Evolutionary conservation across 2,329 filamentous ascomycete species (phyloP), one percentile per base, ranked within the genome.

Genomic region (Knoxdaviesia proteae): DNA sequence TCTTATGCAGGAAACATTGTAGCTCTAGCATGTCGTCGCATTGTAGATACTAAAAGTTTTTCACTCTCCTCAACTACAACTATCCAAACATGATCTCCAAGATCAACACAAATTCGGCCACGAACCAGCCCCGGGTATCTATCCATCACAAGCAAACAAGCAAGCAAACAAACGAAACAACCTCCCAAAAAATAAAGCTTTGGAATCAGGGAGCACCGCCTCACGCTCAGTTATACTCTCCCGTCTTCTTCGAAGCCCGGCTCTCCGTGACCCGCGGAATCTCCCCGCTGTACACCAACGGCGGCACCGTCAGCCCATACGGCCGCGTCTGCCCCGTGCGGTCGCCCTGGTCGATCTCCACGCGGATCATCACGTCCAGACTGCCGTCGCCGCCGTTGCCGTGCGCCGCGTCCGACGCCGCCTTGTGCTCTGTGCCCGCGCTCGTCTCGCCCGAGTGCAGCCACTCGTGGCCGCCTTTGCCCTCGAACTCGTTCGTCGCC

Each of bases 221-320:
- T 20, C 20, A 20, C 3, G 20, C 20, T 20, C 20, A 20, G 20
- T 20, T 20, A 20, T 20, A 20, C 20, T 20, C 20, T 3, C 20
- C 20, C 20, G 20, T 20, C 20, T 20, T 36, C 34, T 36, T 36
- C 34, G 34, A 11, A 3, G 34, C 8, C 11, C 9, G 36, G 10
- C 32, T 9, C 20, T 44, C 31, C 20, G 31, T 6, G 20, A 33
- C 43, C 39, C 50, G 52, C n/a, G 51, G 50, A 5, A 53, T 49
- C 41, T 50, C 46, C 29, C 39, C 37, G 31, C 47, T 50, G 49
- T 59, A 62, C 55, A 63, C 47, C 37, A 94, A 65, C 31, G 71
- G 63, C 8, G 90, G 90, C n/a, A 98, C 76, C 2, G 84, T 78
- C 40, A 98, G 63, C 7, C 87, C 80, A 54, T 98, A 98, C 9